Conservation (phyloP, 1,139 yeast genomes). For the Lodderomyces metapsilosis region DNA sequence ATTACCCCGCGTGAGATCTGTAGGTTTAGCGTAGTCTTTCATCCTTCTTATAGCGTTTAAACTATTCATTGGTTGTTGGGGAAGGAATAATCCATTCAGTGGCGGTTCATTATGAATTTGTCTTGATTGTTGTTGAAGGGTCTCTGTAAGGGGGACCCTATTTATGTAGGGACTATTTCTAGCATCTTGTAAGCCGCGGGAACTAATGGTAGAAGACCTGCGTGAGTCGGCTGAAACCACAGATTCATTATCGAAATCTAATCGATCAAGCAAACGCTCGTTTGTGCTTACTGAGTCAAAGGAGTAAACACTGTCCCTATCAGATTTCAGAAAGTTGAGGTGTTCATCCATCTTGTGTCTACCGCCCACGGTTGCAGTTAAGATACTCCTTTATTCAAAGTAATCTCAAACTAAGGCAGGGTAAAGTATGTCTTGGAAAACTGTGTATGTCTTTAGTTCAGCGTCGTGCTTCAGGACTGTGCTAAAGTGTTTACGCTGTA, state of each 20-base stretch:
- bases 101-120: neutral
- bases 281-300: constrained; percentile 47
- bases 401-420: too few species aligned
- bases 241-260: constrained; percentile 28
- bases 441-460: too few species aligned
- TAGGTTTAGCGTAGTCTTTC: constrained; percentile 4
- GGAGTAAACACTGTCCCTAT: constrained; percentile 30
- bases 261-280: constrained; percentile 42
- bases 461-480: too few species aligned
- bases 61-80: constrained; percentile 9
- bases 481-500: too few species aligned
- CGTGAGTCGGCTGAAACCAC: neutral
- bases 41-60: constrained; percentile 11
- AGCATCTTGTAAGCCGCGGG: neutral
- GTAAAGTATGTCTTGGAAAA: too few species aligned
- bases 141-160: neutral
- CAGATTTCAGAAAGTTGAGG: constrained; percentile 4
- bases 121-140: neutral
- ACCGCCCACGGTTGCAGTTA: too few species aligned
- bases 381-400: too few species aligned
- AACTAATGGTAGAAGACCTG: neutral
- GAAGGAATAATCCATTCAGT: constrained; percentile 4
- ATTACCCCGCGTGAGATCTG: neutral
- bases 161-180: neutral
- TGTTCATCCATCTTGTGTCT: constrained; percentile 1